phyloP scores from a whole-genome alignment of 345 rosid species.

The Trapa incisa region DNA sequence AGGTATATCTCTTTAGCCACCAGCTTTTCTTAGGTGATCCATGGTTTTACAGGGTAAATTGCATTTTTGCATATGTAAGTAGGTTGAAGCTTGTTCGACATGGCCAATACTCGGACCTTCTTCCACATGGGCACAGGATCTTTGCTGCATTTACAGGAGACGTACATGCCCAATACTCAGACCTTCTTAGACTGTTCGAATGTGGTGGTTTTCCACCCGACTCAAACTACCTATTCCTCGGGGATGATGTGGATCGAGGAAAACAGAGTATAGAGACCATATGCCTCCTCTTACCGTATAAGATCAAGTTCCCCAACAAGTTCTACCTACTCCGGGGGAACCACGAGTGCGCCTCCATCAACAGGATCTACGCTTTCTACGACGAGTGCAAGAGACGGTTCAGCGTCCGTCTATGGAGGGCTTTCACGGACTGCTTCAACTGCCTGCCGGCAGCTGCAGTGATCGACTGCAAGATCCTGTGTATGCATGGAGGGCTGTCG shows the following conservation, averaged over 20 bases:
- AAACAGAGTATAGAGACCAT: slow-evolving; percentile 42
- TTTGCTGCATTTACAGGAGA: slow-evolving; percentile 23
- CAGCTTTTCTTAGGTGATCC: background rate
- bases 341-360: slow-evolving; percentile 44
- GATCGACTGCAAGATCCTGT: slow-evolving; percentile 29
- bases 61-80: background rate
- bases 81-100: background rate
- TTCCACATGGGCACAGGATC: too few species aligned
- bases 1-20: background rate
- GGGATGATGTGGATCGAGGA: slow-evolving; percentile 46
- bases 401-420: slow-evolving; percentile 39
- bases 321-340: slow-evolving; percentile 42
- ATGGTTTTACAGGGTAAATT: background rate
- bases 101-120: too few species aligned
- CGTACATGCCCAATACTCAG: slow-evolving; percentile 36
- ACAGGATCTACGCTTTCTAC: slow-evolving; percentile 42
- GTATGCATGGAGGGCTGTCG: slow-evolving; percentile 38
- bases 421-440: slow-evolving; percentile 40
- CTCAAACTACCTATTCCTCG: slow-evolving; percentile 33
- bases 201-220: slow-evolving; percentile 41
- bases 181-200: slow-evolving; percentile 34
- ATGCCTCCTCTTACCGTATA: slow-evolving; percentile 37
- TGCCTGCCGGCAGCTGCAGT: slow-evolving; percentile 37
- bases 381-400: slow-evolving; percentile 47
- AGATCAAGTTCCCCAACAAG: slow-evolving; percentile 39